Percentiles rank a stretch among this genome's conserved stretches.
Conservation (phyloP, 2,329 filamentous ascomycete species). For the Cladosporium austrohemisphaericum region DNA sequence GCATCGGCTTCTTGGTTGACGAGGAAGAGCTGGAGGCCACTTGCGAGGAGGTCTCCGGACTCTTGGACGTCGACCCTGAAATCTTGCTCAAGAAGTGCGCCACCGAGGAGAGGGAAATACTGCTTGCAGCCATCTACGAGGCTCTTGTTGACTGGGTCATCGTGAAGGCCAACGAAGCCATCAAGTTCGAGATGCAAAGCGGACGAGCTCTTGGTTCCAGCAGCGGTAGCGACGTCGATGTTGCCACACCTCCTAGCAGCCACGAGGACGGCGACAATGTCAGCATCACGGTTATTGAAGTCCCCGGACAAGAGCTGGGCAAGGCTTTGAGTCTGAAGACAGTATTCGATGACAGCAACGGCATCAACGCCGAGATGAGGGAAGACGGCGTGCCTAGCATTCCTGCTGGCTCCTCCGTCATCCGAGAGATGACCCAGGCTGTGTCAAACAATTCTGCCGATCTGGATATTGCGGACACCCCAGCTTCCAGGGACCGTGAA, state of each 20-base stretch:
- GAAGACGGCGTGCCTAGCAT: constrained; percentile 82
- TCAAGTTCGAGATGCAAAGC: constrained; percentile 68
- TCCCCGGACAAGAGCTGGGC: constrained; percentile 73
- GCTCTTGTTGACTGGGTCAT: constrained; percentile 94
- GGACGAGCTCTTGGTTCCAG: constrained; percentile 65
- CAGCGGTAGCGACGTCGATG: constrained; percentile 57
- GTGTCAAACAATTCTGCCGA: constrained; percentile 73
- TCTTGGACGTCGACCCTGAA: constrained; percentile 84
- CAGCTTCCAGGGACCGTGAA: constrained; percentile 68
- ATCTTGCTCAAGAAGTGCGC: constrained; percentile 73
- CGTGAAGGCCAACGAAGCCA: constrained; percentile 79
- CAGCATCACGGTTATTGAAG: constrained; percentile 80
- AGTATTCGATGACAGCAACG: constrained; percentile 86
- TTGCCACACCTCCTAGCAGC: constrained; percentile 61
- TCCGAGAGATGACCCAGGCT: constrained; percentile 82
- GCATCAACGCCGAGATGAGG: constrained; percentile 97
- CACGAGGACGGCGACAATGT: constrained; percentile 74
- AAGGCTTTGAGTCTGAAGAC: constrained; percentile 87
- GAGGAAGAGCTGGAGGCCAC: constrained; percentile 78
- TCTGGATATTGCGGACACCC: constrained; percentile 67
- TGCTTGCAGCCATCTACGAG: constrained; percentile 88
- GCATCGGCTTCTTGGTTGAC: constrained; percentile 78
- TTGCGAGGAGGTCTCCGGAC: constrained; percentile 82
- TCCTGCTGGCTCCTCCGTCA: constrained; percentile 71
- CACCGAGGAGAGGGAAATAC: constrained; percentile 75